Conservation (phyloP, 495 filamentous ascomycete species). For the Tuber calosporum region DNA sequence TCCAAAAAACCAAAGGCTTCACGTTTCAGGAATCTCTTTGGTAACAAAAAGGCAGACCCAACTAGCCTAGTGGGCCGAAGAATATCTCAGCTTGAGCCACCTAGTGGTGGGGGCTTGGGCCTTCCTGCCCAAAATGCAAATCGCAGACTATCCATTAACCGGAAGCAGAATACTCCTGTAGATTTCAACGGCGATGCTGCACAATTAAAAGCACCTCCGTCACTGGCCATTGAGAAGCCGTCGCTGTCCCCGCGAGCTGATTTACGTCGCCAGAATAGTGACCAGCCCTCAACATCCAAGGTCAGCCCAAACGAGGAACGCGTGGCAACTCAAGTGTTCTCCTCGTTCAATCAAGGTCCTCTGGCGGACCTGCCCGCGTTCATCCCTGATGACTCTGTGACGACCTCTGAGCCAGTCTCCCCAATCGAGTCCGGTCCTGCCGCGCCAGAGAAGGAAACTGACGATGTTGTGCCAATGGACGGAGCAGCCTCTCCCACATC, state of each 20-base stretch:
- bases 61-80: slow-evolving; percentile 11
- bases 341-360: slow-evolving; percentile 84
- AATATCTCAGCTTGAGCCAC: slow-evolving; percentile 24
- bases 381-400: slow-evolving; percentile 58
- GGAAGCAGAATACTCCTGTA: slow-evolving; percentile 30
- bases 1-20: slow-evolving; percentile 24
- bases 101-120: slow-evolving; percentile 26
- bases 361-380: slow-evolving; percentile 81
- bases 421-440: slow-evolving; percentile 14
- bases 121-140: slow-evolving; percentile 16
- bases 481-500: slow-evolving; percentile 45
- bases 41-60: slow-evolving; percentile 28
- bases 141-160: slow-evolving; percentile 28
- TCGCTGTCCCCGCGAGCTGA: not conserved
- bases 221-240: not conserved
- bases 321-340: slow-evolving; percentile 64
- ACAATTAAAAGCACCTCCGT: not conserved
- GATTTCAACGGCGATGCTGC: slow-evolving; percentile 23
- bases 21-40: slow-evolving; percentile 34
- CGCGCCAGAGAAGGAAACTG: slow-evolving; percentile 24
- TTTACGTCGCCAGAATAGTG: not conserved
- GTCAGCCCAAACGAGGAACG: slow-evolving; percentile 56
- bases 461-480: slow-evolving; percentile 13
- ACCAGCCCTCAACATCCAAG: not conserved
- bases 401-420: slow-evolving; percentile 34